Evolutionary conservation across 306 rosid species (phyloP).

Genomic region (Prunus mongolica): DNA sequence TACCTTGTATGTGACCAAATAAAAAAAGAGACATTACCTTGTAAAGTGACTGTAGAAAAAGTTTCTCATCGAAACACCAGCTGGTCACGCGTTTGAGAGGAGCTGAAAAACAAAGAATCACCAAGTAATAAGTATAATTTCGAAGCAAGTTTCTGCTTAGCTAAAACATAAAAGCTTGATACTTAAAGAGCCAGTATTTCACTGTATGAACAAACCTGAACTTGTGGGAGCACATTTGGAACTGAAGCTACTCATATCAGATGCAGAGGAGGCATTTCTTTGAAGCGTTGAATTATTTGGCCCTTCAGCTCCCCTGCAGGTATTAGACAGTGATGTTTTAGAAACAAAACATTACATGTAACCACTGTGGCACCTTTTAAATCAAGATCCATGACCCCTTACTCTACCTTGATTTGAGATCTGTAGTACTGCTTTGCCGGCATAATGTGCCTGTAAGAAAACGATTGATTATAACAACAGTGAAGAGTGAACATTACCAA

Average conservation of each 20-base stretch:
- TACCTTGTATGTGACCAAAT: slow-evolving; percentile 53
- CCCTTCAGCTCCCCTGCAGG: slow-evolving; percentile 36
- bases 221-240: slow-evolving; percentile 42
- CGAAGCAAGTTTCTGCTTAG: neutral
- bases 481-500: neutral
- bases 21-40: slow-evolving; percentile 49
- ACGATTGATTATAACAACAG: neutral
- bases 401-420: slow-evolving; percentile 38
- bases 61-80: slow-evolving; percentile 86
- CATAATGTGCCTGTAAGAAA: slow-evolving; percentile 42
- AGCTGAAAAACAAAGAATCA: slow-evolving; percentile 45
- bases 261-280: slow-evolving; percentile 60
- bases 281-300: slow-evolving; percentile 32
- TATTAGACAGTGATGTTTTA: neutral
- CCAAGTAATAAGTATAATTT: slow-evolving; percentile 19
- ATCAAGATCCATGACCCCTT: neutral
- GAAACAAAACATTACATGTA: neutral
- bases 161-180: neutral
- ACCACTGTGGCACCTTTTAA: neutral
- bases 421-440: slow-evolving; percentile 36
- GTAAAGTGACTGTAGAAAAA: slow-evolving; percentile 76
- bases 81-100: slow-evolving; percentile 47
- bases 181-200: neutral
- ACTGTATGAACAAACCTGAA: slow-evolving; percentile 37
- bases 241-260: slow-evolving; percentile 59